Percentiles rank a stretch among this genome's conserved stretches.
Conservation (phyloP, 2,329 filamentous ascomycete genomes). For the Ceratocystis smalleyi region DNA sequence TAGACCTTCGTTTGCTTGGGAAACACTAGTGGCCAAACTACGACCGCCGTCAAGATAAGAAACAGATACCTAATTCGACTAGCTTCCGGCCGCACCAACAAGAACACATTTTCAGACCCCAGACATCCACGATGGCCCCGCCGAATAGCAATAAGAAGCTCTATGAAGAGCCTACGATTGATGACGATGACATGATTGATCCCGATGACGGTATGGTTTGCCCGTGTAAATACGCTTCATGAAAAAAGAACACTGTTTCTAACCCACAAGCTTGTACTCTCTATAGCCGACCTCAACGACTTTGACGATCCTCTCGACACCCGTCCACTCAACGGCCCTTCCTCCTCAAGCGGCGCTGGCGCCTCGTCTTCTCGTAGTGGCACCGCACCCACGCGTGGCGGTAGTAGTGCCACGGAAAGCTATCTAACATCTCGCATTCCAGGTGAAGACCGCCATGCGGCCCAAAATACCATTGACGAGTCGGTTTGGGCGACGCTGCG, state of each 20-base stretch:
- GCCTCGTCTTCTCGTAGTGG: background rate
- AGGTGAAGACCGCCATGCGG: constrained; percentile 80
- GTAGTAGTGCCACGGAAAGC: constrained; percentile 45
- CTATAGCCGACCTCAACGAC: constrained; percentile 67
- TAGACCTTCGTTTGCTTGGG: background rate
- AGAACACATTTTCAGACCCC: background rate
- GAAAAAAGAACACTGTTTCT: background rate
- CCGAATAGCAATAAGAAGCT: constrained; percentile 16
- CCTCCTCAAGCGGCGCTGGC: constrained; percentile 33
- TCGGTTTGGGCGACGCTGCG: constrained; percentile 94
- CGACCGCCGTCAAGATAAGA: background rate
- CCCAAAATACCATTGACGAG: constrained; percentile 91
- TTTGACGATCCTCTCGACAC: constrained; percentile 78
- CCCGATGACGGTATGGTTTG: constrained; percentile 52
- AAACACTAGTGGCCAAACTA: background rate
- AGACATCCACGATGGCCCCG: constrained; percentile 14
- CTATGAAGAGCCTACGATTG: constrained; percentile 28
- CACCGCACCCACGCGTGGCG: constrained; percentile 21
- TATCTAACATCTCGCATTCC: constrained; percentile 82
- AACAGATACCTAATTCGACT: background rate
- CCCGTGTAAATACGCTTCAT: background rate
- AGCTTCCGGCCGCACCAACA: background rate
- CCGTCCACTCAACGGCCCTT: constrained; percentile 56
- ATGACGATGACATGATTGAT: constrained; percentile 60
- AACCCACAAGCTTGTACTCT: background rate